Conservation (phyloP, 345 rosid species). For the Bruguiera sexangula region DNA sequence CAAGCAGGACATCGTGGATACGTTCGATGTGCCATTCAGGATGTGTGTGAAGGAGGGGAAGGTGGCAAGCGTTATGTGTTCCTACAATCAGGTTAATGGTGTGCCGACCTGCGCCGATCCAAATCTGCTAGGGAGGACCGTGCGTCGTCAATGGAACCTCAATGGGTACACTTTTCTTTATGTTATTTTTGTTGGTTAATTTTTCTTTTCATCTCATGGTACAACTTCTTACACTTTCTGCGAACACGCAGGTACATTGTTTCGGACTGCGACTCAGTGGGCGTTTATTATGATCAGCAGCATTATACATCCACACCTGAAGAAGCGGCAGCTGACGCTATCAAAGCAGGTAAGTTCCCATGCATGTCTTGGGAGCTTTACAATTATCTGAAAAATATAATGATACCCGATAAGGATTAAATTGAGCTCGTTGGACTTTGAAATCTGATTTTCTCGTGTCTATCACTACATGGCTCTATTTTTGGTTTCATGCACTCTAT, state of each 20-base stretch:
- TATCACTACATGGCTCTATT: no score
- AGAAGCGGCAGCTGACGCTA: constrained; percentile 74
- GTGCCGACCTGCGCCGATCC: constrained; percentile 37
- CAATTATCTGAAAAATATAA: neutral
- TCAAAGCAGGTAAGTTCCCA: constrained; percentile 58
- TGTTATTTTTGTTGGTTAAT: neutral
- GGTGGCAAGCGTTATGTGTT: constrained; percentile 36
- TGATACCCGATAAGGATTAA: neutral
- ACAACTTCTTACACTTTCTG: no score
- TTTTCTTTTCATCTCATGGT: neutral
- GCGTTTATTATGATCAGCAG: constrained; percentile 24
- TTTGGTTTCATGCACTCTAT: no score
- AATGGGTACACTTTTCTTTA: constrained; percentile 15
- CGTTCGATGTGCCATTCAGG: constrained; percentile 32
- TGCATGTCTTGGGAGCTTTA: neutral
- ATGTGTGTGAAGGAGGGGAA: constrained; percentile 30
- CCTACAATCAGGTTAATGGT: constrained; percentile 36
- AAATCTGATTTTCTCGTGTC: neutral
- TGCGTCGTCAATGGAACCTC: constrained; percentile 29
- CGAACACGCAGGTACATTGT: constrained; percentile 24
- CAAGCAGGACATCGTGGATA: constrained; percentile 34
- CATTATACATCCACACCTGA: constrained; percentile 33
- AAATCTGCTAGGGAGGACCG: constrained; percentile 19
- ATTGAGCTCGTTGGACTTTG: neutral
- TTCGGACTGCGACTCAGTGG: constrained; percentile 35